Evolutionary conservation across 106 monocot species (phyloP), one percentile per base, ranked within the genome.

Genomic region (Acorus gramineus): DNA sequence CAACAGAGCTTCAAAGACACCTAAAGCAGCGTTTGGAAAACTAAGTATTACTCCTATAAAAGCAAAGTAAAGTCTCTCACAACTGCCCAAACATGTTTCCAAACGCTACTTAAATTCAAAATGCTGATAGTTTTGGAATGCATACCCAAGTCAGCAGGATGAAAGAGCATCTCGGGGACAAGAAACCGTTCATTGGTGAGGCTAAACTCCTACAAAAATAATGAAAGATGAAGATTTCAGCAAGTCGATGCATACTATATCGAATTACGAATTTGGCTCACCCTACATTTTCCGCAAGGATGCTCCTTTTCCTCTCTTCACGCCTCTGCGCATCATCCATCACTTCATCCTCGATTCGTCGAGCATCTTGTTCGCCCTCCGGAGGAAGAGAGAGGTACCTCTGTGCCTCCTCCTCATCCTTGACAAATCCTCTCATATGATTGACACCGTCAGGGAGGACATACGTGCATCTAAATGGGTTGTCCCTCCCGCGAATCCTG

Each of bases 181-280:
- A 95, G 94, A 63, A 95, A 95, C 0, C 94, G 90, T 62, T 95
- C 94, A 71, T 95, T 95, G 49, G 77, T 90, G 68, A 95, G 56
- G 12, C 52, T 66, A 72, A 95, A 81, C 47, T 95, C 94, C 94
- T 95, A 82, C 72, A 80, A 4, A 42, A 48, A 56, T 47, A 58
- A 49, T 66, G 57, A 70, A 5, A 44, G 14, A 44, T 2, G 4
- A 53, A 49, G 57, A 66, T 52, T 51, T 2, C 8, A 56, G 43
- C 43, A 59, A 47, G 46, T 44, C 44, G 52, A 52, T 53, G 46
- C 63, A 3, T 13, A 7, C 52, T 61, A 43, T 61, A 43, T 46
- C 44, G n/a, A 67, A 56, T 61, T 52, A 14, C 8, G 48, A 60
- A 42, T 54, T 65, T 28, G 14, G 50, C 28, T 28, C 28, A 66